These are phyloP conservation scores for Bolboschoenus planiculmis DNA, from an alignment of 176 grass and related monocot species.

Conservation along the genomic window DNA sequence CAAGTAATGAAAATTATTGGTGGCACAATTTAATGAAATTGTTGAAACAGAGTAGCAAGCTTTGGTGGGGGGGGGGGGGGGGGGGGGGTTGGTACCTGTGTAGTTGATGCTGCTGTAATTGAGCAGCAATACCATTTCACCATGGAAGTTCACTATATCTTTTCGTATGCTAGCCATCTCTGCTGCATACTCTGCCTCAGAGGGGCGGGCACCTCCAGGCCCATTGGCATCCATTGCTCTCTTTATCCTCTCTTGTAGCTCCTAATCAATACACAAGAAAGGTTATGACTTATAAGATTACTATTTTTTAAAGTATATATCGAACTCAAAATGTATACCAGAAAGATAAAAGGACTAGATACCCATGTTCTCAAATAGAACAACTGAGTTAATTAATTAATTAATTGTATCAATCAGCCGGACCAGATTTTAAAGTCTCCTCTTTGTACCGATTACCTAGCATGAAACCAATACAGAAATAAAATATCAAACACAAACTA, in stretches of 20 bases:
- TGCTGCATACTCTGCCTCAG: conserved; percentile 23
- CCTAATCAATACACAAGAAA: conserved; percentile 16
- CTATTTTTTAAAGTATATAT: not conserved
- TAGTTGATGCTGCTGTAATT: conserved; percentile 90
- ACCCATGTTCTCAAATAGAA: not conserved
- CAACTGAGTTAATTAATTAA: not conserved
- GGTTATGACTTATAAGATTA: not conserved
- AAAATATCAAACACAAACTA: not conserved
- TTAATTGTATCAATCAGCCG: not conserved
- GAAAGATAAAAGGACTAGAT: not conserved
- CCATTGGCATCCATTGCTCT: conserved; percentile 14
- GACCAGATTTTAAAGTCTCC: not conserved
- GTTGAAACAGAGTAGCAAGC: not conserved
- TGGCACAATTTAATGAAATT: not conserved
- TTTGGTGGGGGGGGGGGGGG: not conserved
- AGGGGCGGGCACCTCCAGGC: not conserved
- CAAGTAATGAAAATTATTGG: not conserved
- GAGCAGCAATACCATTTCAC: conserved; percentile 79
- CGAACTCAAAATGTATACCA: not conserved
- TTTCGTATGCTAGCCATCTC: conserved; percentile 38
- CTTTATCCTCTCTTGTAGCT: conserved; percentile 58
- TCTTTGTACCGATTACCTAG: not conserved
- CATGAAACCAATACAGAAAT: not conserved
- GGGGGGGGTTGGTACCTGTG: conserved; percentile 29
- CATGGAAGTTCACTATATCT: conserved; percentile 73